phyloP scores from a whole-genome alignment of 129 eudicot species.

The Dittrichia graveolens region DNA sequence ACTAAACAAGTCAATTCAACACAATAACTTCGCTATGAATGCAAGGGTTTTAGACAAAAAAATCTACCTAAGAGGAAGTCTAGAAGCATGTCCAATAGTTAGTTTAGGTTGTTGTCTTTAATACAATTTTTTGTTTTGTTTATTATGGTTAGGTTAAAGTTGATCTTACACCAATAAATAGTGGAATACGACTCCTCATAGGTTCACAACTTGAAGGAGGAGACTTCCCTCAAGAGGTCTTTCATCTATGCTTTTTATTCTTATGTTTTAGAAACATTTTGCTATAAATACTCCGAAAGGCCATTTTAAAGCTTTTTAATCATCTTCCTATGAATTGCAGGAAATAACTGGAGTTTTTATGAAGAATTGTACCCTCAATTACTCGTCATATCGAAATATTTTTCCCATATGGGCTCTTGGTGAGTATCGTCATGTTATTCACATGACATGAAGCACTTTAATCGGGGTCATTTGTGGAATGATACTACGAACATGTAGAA shows the following conservation, averaged over 20 bases:
- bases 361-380: slow-evolving; percentile 41
- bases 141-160: slow-evolving; percentile 33
- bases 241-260: slow-evolving; percentile 18
- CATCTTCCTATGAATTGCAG: slow-evolving; percentile 20
- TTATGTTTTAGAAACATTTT: background rate
- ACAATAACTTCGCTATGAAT: background rate
- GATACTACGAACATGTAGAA: no score
- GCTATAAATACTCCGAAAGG: background rate
- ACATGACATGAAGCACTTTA: slow-evolving; percentile 5
- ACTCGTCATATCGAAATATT: slow-evolving; percentile 36
- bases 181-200: slow-evolving; percentile 49
- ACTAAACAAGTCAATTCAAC: no score
- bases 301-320: background rate
- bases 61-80: background rate
- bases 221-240: slow-evolving; percentile 71
- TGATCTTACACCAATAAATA: slow-evolving; percentile 46
- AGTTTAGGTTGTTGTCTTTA: background rate
- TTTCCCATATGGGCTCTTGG: slow-evolving; percentile 51
- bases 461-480: no score
- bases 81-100: background rate
- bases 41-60: background rate
- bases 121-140: background rate
- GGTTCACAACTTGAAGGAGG: slow-evolving; percentile 65
- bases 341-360: slow-evolving; percentile 41
- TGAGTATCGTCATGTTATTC: slow-evolving; percentile 31